Evolutionary conservation across 2,329 filamentous ascomycete species (phyloP), one percentile per base, ranked within the genome.

Genomic region (Trichoderma brevicompactum): DNA sequence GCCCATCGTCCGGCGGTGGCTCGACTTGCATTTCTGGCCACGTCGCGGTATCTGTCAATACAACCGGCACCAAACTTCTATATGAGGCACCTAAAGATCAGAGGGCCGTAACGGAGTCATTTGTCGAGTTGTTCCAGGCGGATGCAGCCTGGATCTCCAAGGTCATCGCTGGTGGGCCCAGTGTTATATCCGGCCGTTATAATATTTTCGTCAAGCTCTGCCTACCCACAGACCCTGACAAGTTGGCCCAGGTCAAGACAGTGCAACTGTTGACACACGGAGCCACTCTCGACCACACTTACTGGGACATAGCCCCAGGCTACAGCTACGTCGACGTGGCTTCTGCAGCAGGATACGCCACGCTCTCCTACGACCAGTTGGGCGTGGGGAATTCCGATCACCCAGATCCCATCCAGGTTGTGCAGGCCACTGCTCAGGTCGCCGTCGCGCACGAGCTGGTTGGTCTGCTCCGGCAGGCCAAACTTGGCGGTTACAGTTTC

Each of bases 21-120:
- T 59, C 55, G 28, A 49, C 55, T 38, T 59, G 55, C 55, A 49
- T 59, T 48, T 59, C 55, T n/a, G 55, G 55, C 43, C 13, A 48
- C 9, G 17, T 49, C 17, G n/a, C 55, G 32, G 17, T 59, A 7
- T n/a, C 55, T 23, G 12, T 59, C 1, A 59, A 59, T 38, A 40
- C 55, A n/a, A 36, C 55, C 32, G 43, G 55, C 32, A 48, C 19
- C 17, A 59, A 59, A n/a, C 17, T 59, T 23, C 55, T 49, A n/a
- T 49, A 49, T 5, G 43, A 38, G 7, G 32, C 55, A 12, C 43
- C 55, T n/a, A 10, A 40, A 38, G 17, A 59, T 38, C 43, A 48
- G 7, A 5, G n/a, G 10, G 55, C 55, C 32, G 43, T 59, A n/a
- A 59, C 55, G 19, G 32, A 48, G 17, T 59, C 55, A 7, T 38